A percentile compares a stretch with the other conserved stretches of the same genome.
Conservation (phyloP, 108 stramenopile species). For the Mediolabrus comicus region DNA sequence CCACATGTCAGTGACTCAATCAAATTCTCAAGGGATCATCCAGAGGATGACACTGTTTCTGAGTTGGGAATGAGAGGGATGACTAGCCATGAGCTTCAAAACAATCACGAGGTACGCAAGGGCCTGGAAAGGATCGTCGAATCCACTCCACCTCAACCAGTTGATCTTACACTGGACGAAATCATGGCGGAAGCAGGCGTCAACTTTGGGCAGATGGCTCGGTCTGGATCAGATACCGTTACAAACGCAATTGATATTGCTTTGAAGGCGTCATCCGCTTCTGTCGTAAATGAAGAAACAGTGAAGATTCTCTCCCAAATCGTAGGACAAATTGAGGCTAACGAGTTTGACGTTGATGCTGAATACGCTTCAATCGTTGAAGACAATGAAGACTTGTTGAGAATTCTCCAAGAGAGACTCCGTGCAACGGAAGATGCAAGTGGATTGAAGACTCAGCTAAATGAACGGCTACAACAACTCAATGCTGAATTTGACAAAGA, state of each 20-base stretch:
- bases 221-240: slow-evolving; percentile 24
- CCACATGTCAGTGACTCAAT: slow-evolving; percentile 4
- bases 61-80: slow-evolving; percentile 39
- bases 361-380: slow-evolving; percentile 21
- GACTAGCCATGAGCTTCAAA: slow-evolving; percentile 30
- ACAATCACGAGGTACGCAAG: slow-evolving; percentile 1
- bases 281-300: slow-evolving; percentile 23
- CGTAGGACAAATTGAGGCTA: slow-evolving; percentile 58
- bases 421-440: slow-evolving; percentile 13
- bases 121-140: slow-evolving; percentile 1
- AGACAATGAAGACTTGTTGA: slow-evolving; percentile 23
- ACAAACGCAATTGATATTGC: slow-evolving; percentile 15
- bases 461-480: slow-evolving; percentile 9
- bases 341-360: slow-evolving; percentile 30
- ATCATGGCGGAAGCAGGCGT: slow-evolving; percentile 6
- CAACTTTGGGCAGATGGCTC: background rate
- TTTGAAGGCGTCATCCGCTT: background rate
- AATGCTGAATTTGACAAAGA: slow-evolving; percentile 23
- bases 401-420: slow-evolving; percentile 33
- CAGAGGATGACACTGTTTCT: slow-evolving; percentile 36
- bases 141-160: slow-evolving; percentile 13
- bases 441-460: background rate
- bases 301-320: slow-evolving; percentile 45
- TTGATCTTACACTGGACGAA: slow-evolving; percentile 28
- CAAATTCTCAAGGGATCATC: background rate